Base-by-base conservation (phyloP, 805 yeast genomes). In the Wickerhamiella occidentalis region DNA sequence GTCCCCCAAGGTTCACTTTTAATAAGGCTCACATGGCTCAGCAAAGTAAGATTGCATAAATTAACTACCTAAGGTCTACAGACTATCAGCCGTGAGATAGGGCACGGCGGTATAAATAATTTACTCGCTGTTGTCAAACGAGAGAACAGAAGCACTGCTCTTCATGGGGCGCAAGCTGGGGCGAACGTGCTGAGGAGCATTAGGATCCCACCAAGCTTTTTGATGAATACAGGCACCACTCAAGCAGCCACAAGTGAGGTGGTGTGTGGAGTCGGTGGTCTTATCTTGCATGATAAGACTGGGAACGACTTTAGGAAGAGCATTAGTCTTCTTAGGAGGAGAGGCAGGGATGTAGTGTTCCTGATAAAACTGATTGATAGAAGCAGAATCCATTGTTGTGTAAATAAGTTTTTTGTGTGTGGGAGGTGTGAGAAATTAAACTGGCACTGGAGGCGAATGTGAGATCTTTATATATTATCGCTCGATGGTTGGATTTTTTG, bases 271-370 rank as follows among this genome's bases (percentile, higher is more conserved):
- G 60, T 77, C 80, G 12, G 78, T 75, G 55, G 72, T 73, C 49
- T 65, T 64, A 61, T 76, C 81, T 60, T 75, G 78, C 63, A 77
- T 75, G 48, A 77, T 74, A 48, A 77, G 64, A 47, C 80, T 73
- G 2, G 81, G 81, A 51, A 75, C 80, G 59, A 74, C 75, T 33
- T 62, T 60, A 17, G 80, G 80, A 8, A 75, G 68, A 26, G 51
- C 45, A 23, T 58, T 56, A 11, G 59, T 52, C 17, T 41, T 26
- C 15, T 42, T 49, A 42, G 49, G 45, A 21, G 61, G 59, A 12
- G 54, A 38, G 6, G 70, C 65, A 3, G 81, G 80, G 51, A 76
- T 72, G 58, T 75, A 76, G 26, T 70, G 65, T 60, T 68, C 70
- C 44, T 68, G 68, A 45, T 71, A 53, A 46, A 66, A 62, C 44